Evolutionary conservation across 257 asterid genomes (phyloP), one percentile per base, ranked within the genome.

Genomic region (Nicotiana attenuata): DNA sequence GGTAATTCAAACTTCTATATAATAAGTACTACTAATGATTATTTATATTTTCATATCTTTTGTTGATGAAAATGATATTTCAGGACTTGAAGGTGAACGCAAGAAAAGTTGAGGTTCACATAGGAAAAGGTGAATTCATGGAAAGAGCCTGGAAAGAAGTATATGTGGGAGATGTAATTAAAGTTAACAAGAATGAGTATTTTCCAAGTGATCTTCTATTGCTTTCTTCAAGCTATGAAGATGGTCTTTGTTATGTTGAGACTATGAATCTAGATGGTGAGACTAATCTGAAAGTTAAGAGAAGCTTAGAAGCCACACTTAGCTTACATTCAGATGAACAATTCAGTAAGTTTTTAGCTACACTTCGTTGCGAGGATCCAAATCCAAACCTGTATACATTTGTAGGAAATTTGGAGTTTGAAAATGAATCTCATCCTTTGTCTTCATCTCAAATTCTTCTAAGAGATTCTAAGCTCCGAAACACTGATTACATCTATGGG

Each of bases 191-290:
- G 86, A 97, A 93, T 90, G 88, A 87, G 38, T 95, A 93, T 83
- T 95, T 95, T 81, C 99, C 99, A 65, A 93, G 97, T 45, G 99
- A 95, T 89, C 88, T 95, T 63, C 97, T 95, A 59, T 92, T 93
- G 64, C 82, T 95, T 45, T 92, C 99, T 55, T 92, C 99, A 17
- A 92, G 95, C 89, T 93, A 92, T 67, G 99, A 92, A 66, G 99
- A 95, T 81, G 99, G 99, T 24, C 92, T 95, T 82, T 95, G 99
- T 76, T 95, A 95, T 64, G 99, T 95, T 29, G 99, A 95, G 85
- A 95, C 99, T 65, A 93, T 95, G 99, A 95, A 95, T 87, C 89
- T 93, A 83, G 99, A 95, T 29, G 99, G 99, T 81, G 99, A 95
- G 90, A 93, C 99, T 53, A 95, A 95, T 89, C 88, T 95, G 89